phyloP scores from a whole-genome alignment of 352 stramenopile genomes.

The Phytophthora pisi region DNA sequence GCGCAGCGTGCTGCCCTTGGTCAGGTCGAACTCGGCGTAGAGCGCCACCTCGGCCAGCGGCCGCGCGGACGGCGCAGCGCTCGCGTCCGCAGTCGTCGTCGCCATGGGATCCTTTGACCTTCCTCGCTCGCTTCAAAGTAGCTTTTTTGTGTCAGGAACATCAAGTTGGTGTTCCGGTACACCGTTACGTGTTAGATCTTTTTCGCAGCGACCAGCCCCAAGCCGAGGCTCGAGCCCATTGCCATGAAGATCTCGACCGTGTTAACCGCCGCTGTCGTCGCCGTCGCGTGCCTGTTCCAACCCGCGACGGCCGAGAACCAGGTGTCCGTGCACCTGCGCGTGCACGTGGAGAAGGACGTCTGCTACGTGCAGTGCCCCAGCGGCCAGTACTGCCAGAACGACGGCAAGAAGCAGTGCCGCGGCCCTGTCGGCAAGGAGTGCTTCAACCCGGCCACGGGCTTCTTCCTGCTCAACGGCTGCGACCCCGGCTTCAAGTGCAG shows the following conservation, averaged over 20 bases:
- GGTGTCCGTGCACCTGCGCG: conserved; percentile 33
- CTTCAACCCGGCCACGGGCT: conserved; percentile 39
- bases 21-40: conserved; percentile 86
- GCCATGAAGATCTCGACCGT: conserved; percentile 42
- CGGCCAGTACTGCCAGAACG: conserved; percentile 34
- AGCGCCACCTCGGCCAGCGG: conserved; percentile 58
- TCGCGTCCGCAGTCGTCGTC: background rate
- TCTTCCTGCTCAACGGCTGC: conserved; percentile 24
- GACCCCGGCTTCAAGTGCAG: conserved; percentile 36
- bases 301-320: conserved; percentile 21
- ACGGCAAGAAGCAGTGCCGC: conserved; percentile 22
- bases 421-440: conserved; percentile 16
- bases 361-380: conserved; percentile 32
- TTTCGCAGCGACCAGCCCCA: background rate
- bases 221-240: background rate
- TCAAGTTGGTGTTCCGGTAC: too few relatives aligned
- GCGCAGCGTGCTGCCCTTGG: conserved; percentile 64
- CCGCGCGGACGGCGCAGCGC: too few relatives aligned
- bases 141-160: too few relatives aligned
- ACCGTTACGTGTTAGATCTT: too few relatives aligned
- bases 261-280: conserved; percentile 24
- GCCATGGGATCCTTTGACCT: background rate
- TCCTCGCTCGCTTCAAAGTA: background rate
- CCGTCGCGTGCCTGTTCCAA: conserved; percentile 26
- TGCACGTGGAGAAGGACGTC: conserved; percentile 28